A percentile compares a stretch with the other conserved stretches of the same genome.
Conservation (phyloP, 1,284 basidiomycete genomes). For the Rhodotorula sp. region DNA sequence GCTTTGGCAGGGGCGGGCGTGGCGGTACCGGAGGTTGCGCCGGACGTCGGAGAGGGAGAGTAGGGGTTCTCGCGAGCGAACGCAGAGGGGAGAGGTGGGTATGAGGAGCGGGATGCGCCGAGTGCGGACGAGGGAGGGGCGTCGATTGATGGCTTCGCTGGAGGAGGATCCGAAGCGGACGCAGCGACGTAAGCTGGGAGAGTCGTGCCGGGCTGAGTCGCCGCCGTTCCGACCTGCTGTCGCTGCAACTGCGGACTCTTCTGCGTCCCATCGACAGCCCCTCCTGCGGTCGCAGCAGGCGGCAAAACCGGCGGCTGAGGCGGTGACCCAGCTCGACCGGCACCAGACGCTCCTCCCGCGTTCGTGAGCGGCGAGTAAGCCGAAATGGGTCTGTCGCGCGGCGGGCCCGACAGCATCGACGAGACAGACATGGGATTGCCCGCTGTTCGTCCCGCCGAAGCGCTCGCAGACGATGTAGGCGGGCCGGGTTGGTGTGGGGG, state of each 20-base stretch:
- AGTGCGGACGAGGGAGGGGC: neutral
- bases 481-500: neutral
- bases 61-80: conserved; percentile 40
- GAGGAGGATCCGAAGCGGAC: conserved; percentile 3
- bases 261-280: neutral
- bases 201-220: conserved; percentile 1
- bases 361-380: conserved; percentile 10
- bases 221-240: neutral
- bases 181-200: neutral
- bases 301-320: conserved; percentile 20
- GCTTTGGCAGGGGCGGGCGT: neutral
- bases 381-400: conserved; percentile 11
- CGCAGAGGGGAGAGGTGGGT: conserved; percentile 38
- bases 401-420: conserved; percentile 36
- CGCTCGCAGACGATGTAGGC: neutral
- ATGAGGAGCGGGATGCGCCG: conserved; percentile 5
- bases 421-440: conserved; percentile 40
- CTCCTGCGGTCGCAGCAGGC: neutral
- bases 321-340: neutral
- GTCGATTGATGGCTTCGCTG: neutral
- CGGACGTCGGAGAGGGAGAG: neutral
- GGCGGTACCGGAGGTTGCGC: neutral
- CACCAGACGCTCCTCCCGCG: neutral
- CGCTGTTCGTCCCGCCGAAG: neutral
- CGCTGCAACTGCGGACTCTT: neutral